A percentile compares a stretch with the other conserved stretches of the same genome.
phyloP scores from a whole-genome alignment of 768 basidiomycete genomes.

The Trametes meyenii region DNA sequence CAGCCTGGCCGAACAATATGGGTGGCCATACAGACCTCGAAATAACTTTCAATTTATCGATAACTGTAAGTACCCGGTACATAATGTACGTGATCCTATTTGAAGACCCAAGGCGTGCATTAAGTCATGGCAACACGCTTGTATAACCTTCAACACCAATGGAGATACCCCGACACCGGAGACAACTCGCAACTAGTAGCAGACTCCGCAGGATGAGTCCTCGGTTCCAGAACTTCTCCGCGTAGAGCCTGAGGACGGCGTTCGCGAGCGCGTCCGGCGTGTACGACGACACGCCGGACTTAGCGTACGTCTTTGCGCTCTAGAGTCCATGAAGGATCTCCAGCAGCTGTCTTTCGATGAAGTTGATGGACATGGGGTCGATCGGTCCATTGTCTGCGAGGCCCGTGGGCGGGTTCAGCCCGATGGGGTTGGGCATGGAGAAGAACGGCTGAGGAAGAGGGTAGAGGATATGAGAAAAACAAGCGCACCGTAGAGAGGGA shows the following conservation, averaged over 20 bases:
- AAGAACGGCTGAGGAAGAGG: conserved; percentile 45
- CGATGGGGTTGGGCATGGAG: conserved; percentile 57
- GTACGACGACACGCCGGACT: conserved; percentile 56
- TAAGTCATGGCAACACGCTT: too few relatives aligned
- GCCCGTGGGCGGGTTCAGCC: conserved; percentile 48
- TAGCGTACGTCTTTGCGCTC: conserved; percentile 49
- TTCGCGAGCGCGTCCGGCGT: conserved; percentile 52
- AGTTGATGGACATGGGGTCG: conserved; percentile 78
- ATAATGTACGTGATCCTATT: too few relatives aligned
- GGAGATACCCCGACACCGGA: neutral
- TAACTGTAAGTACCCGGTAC: too few relatives aligned
- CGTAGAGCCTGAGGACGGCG: conserved; percentile 59
- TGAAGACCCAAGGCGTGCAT: too few relatives aligned
- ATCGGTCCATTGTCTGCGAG: conserved; percentile 52
- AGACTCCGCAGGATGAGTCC: too few relatives aligned
- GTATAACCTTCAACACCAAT: neutral
- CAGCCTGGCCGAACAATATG: too few relatives aligned
- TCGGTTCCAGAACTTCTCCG: conserved; percentile 43
- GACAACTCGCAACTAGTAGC: too few relatives aligned
- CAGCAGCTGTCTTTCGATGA: conserved; percentile 58
- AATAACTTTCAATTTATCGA: too few relatives aligned
- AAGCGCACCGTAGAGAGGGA: neutral
- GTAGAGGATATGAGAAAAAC: neutral
- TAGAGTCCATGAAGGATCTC: conserved; percentile 59
- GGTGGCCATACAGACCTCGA: too few relatives aligned